Evolutionary conservation across 192 early-diverging fungal genomes (phyloP).

Genomic region (Kickxella alabastrina): DNA sequence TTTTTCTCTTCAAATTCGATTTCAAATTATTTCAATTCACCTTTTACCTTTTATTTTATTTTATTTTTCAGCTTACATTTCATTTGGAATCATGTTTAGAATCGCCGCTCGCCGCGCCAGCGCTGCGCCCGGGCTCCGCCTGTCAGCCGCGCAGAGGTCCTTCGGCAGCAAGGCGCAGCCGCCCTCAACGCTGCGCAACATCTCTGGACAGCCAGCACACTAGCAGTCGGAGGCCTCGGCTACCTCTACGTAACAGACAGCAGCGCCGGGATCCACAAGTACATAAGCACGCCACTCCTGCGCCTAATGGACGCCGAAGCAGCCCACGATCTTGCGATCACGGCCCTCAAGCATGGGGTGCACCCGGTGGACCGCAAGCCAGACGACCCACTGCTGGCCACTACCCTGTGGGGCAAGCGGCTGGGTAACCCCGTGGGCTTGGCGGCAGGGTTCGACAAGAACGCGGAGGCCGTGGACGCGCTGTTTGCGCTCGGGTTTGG

Average conservation of each 20-base stretch:
- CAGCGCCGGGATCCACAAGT: constrained; percentile 68
- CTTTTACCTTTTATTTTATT: constrained; percentile 3
- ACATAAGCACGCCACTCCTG: constrained; percentile 63
- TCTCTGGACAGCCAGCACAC: constrained; percentile 28
- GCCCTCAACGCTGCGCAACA: constrained; percentile 25
- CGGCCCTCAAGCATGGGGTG: constrained; percentile 58
- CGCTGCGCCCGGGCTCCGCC: neutral
- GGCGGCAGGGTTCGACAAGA: constrained; percentile 91
- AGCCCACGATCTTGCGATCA: constrained; percentile 67
- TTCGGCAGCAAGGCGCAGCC: constrained; percentile 27
- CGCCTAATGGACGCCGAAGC: constrained; percentile 70
- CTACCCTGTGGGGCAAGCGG: constrained; percentile 67
- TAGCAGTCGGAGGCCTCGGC: constrained; percentile 48
- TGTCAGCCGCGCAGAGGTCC: too few species aligned
- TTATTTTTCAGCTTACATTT: neutral
- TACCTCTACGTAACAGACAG: constrained; percentile 64
- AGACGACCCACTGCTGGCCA: constrained; percentile 56
- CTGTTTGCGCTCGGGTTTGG: constrained; percentile 85
- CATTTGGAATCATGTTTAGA: constrained; percentile 29
- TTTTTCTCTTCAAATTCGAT: neutral
- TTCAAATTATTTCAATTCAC: neutral
- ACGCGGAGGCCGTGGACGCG: constrained; percentile 81
- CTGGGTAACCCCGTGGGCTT: constrained; percentile 78
- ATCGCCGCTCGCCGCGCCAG: constrained; percentile 10
- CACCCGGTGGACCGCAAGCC: constrained; percentile 57